Evolutionary conservation across 2,329 filamentous ascomycete species (phyloP), one percentile per base, ranked within the genome.

Genomic region (Nemania sp.): DNA sequence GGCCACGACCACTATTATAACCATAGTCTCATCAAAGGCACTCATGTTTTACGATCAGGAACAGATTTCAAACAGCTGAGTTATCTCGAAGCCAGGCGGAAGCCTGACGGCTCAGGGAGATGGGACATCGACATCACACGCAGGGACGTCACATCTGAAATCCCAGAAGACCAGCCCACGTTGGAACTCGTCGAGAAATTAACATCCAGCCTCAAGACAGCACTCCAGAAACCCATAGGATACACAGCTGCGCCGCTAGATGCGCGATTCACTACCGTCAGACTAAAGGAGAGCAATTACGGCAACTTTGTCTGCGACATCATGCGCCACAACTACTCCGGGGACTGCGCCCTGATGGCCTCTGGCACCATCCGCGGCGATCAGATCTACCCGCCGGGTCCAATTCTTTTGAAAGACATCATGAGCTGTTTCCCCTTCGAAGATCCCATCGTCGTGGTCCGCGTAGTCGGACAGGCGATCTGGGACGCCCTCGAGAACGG

Each of bases 11-110:
- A 97, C 68, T 94, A 88, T 72, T 96, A 96, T 68, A 80, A 80
- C 14, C 90, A 96, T 72, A 82, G 79, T 49, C 67, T 91, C 50
- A 80, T 94, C 69, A 91, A 92, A 56, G 87, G 86, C 7, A 89
- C 84, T 0, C 91, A 96, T 65, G 83, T 96, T 2, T 76, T 97
- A n/a, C 83, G 92, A 1, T 95, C 90, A 0, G 91, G 92, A 0
- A 90, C 86, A 15, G 92, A 97, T 70, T 97, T 96, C 74, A 95
- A 94, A 73, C 89, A 97, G 68, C 76, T 96, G 28, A 94, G 89
- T 67, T 96, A 96, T 67, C 81, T 97, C 47, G 90, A 96, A 70
- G 88, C 84, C 1, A 82, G 89, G 62, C 79, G 83, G 19, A 24
- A 76, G 70, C 2, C 67, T 59, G 63, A 75, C 65, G 64, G 67